Conservation (phyloP, 176 grass and related monocot species). For the Carex cristatella region DNA sequence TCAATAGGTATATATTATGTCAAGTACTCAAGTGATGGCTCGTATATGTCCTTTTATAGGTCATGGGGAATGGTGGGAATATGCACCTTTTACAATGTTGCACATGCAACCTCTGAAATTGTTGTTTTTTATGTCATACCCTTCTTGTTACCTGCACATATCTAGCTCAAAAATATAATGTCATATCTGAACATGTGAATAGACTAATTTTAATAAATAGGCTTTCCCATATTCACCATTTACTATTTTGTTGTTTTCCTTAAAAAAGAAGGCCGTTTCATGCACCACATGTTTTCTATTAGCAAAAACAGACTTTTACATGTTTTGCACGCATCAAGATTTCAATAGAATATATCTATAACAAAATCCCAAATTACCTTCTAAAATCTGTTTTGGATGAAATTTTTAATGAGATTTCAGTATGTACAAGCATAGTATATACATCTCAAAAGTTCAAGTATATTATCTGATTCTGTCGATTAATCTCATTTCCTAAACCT, state of each 20-base stretch:
- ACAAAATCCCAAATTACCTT: neutral
- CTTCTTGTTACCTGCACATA: neutral
- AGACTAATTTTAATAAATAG: neutral
- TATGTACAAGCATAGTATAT: neutral
- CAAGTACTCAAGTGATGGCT: constrained; percentile 16
- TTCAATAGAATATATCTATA: neutral
- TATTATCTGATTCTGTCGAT: neutral
- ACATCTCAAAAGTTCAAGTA: neutral
- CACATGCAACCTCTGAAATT: constrained; percentile 4
- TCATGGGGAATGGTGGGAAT: constrained; percentile 4
- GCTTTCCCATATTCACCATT: neutral
- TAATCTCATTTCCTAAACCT: neutral
- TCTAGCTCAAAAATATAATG: neutral
- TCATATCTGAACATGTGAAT: neutral
- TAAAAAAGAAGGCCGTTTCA: neutral
- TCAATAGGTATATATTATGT: neutral
- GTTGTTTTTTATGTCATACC: neutral
- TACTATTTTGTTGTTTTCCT: no score
- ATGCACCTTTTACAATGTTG: constrained; percentile 12
- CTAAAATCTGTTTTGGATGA: neutral
- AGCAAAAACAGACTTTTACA: neutral
- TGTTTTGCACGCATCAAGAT: neutral
- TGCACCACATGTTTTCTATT: neutral
- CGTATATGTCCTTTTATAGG: constrained; percentile 20
- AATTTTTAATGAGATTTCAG: no score